These are phyloP conservation scores for Mycena filopes DNA, from an alignment of 768 basidiomycete genomes.

Conservation along the genomic window DNA sequence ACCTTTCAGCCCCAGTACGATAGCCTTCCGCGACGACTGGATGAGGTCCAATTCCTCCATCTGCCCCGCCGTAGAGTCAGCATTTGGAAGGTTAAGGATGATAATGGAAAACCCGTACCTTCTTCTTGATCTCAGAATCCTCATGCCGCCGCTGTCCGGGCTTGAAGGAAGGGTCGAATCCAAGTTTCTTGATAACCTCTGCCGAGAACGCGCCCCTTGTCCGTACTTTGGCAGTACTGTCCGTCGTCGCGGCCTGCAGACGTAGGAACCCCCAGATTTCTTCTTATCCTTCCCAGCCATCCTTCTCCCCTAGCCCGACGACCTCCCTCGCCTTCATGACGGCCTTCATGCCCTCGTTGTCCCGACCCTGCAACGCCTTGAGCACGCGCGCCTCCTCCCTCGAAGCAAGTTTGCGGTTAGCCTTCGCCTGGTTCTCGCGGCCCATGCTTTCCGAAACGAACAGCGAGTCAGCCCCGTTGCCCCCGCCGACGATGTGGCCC, in stretches of 20 bases:
- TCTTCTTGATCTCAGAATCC: constrained; percentile 59
- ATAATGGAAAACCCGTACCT: constrained; percentile 61
- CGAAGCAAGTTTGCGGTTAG: constrained; percentile 68
- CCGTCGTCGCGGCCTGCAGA: neutral
- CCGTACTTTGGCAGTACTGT: neutral
- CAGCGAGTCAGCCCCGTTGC: constrained; percentile 50
- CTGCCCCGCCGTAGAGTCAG: constrained; percentile 48
- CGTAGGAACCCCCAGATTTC: constrained; percentile 25
- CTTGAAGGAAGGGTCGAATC: constrained; percentile 81
- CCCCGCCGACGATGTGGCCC: constrained; percentile 77
- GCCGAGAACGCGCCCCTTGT: constrained; percentile 70
- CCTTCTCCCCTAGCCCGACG: constrained; percentile 36
- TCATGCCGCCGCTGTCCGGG: constrained; percentile 55
- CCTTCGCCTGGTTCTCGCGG: constrained; percentile 81
- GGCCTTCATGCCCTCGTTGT: constrained; percentile 74
- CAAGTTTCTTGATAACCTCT: constrained; percentile 73
- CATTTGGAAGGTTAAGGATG: neutral
- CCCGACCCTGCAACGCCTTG: constrained; percentile 67
- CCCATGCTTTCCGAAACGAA: constrained; percentile 79
- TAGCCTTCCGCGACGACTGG: constrained; percentile 60
- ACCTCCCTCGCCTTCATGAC: constrained; percentile 70
- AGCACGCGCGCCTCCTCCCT: constrained; percentile 72
- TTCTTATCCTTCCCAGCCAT: constrained; percentile 41
- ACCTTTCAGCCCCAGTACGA: constrained; percentile 70
- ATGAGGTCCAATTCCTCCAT: constrained; percentile 65